Conservation (phyloP, 768 basidiomycete species). For the Kwoniella pini region DNA sequence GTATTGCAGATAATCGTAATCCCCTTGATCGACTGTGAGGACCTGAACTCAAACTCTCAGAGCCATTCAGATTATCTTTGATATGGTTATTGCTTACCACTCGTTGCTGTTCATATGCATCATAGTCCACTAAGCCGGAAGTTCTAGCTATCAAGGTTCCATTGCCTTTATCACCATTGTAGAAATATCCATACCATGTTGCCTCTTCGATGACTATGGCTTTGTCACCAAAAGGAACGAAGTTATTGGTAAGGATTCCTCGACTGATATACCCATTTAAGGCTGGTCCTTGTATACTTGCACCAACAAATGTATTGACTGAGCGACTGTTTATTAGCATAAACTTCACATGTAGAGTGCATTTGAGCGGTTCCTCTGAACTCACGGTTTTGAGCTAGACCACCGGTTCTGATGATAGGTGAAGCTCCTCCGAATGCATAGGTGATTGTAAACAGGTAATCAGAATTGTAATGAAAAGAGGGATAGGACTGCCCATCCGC, state of each 20-base stretch:
- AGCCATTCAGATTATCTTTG: background rate
- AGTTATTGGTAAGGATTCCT: conserved; percentile 7
- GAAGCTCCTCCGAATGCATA: conserved; percentile 4
- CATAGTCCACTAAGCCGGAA: conserved; percentile 2
- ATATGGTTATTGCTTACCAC: background rate
- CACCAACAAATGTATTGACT: conserved; percentile 8
- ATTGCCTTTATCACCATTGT: conserved; percentile 10
- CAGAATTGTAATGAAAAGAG: background rate
- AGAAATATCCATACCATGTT: conserved; percentile 3
- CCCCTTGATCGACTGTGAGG: background rate
- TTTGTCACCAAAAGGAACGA: background rate
- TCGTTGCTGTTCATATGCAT: conserved; percentile 5
- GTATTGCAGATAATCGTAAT: conserved; percentile 8
- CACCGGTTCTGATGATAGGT: background rate
- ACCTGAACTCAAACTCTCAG: background rate
- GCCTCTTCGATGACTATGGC: conserved; percentile 6
- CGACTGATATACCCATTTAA: conserved; percentile 3
- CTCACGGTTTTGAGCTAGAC: conserved; percentile 4
- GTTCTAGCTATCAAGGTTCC: conserved; percentile 5
- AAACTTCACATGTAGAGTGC: background rate
- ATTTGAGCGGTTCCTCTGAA: background rate
- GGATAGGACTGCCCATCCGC: background rate
- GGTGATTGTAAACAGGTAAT: conserved; percentile 11
- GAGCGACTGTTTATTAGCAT: background rate
- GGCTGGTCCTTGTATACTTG: background rate